phyloP scores from a whole-genome alignment of 2,329 filamentous ascomycete genomes.

The Chaetomium strumarium region DNA sequence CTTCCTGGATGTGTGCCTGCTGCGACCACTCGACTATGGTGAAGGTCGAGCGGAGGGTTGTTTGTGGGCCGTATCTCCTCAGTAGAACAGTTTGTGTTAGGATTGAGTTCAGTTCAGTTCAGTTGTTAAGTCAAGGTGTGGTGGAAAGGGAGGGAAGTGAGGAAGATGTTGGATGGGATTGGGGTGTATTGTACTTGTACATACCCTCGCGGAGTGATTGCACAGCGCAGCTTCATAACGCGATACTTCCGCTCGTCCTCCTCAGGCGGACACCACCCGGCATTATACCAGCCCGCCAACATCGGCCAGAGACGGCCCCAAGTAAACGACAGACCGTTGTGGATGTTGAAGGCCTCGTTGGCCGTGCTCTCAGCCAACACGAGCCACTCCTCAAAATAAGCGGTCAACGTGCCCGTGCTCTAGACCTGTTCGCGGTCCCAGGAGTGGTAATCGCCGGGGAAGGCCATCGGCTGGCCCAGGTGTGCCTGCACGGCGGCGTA shows the following conservation, averaged over 20 bases:
- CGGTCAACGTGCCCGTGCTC: constrained; percentile 42
- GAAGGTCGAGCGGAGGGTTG: constrained; percentile 34
- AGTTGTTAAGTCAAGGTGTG: too few relatives aligned
- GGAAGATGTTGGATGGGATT: too few relatives aligned
- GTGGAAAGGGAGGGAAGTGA: constrained; percentile 1
- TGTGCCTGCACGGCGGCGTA: constrained; percentile 41
- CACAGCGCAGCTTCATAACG: constrained; percentile 11
- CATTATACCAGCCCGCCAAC: constrained; percentile 39
- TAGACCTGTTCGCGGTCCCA: constrained; percentile 41
- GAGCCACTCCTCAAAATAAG: constrained; percentile 45
- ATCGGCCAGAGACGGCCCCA: constrained; percentile 45
- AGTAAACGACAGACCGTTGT: constrained; percentile 39
- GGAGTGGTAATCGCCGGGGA: constrained; percentile 36
- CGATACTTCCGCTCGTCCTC: constrained; percentile 15
- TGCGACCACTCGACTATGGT: constrained; percentile 42
- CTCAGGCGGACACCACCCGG: constrained; percentile 32
- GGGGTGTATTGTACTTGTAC: too few relatives aligned
- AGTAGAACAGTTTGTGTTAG: not conserved
- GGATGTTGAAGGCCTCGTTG: constrained; percentile 45
- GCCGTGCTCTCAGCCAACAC: constrained; percentile 36
- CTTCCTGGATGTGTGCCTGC: constrained; percentile 35
- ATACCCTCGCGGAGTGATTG: constrained; percentile 13
- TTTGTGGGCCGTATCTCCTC: constrained; percentile 42
- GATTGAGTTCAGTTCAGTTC: too few relatives aligned
- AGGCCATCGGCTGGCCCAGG: constrained; percentile 33